Percentiles rank a stretch among this genome's conserved stretches.
Conservation (phyloP, 202 grass and related monocot species). For the Panicum hallii region DNA sequence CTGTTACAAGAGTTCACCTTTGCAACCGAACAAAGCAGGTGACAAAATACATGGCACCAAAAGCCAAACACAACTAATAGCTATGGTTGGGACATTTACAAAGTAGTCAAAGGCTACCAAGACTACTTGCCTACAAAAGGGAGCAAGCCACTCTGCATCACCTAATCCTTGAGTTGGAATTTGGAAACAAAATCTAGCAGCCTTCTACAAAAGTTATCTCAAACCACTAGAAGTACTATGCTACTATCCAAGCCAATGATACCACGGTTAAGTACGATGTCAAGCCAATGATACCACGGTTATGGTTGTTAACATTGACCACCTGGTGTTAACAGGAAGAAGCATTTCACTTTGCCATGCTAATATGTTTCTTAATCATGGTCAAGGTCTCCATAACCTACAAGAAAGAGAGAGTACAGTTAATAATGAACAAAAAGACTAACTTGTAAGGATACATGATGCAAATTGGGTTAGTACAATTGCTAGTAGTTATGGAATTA, state of each 20-base stretch:
- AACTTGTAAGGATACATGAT: background rate
- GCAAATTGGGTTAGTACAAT: conserved; percentile 22
- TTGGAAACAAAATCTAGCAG: conserved; percentile 30
- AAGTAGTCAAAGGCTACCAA: conserved; percentile 36
- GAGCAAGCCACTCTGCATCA: conserved; percentile 48
- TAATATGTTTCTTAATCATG: conserved; percentile 68
- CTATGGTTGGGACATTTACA: conserved; percentile 48
- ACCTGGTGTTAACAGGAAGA: background rate
- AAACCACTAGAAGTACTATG: background rate
- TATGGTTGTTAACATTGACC: background rate
- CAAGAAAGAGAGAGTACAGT: conserved; percentile 20
- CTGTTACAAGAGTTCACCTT: conserved; percentile 15
- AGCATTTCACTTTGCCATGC: conserved; percentile 49
- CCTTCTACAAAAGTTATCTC: conserved; percentile 13
- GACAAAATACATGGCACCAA: conserved; percentile 24
- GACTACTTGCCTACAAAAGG: conserved; percentile 32
- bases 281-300: background rate
- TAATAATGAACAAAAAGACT: background rate
- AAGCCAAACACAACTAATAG: conserved; percentile 28
- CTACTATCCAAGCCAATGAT: too few relatives aligned
- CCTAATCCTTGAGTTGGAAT: conserved; percentile 22
- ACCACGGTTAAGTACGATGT: background rate
- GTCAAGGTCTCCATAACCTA: conserved; percentile 75
- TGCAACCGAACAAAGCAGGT: background rate
- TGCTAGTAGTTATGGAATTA: background rate